These are phyloP conservation scores for Ottelia alismoides DNA, from an alignment of 106 monocot genomes.

Conservation along the genomic window DNA sequence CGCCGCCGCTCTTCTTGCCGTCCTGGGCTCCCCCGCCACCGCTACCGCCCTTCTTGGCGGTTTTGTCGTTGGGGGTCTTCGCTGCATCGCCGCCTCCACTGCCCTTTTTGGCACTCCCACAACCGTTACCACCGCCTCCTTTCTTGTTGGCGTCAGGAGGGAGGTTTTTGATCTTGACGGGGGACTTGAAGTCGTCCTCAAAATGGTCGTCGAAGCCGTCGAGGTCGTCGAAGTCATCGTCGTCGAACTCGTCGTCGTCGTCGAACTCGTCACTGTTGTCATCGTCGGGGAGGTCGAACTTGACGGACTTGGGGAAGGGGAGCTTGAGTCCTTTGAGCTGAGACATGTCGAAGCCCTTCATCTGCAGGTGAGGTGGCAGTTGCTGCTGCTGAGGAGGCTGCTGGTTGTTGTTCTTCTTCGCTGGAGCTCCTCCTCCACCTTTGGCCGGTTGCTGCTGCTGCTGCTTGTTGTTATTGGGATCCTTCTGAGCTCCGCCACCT, in stretches of 20 bases:
- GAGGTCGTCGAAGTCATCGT: conserved; percentile 26
- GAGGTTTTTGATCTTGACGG: conserved; percentile 21
- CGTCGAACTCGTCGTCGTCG: conserved; percentile 1
- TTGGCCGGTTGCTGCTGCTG: too few relatives aligned
- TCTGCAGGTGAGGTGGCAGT: conserved; percentile 26
- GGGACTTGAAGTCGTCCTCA: conserved; percentile 44
- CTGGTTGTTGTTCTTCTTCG: conserved; percentile 14
- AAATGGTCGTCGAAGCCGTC: conserved; percentile 40
- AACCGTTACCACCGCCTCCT: conserved; percentile 1
- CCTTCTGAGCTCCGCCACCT: conserved; percentile 16
- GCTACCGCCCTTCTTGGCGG: background rate
- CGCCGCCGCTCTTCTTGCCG: conserved; percentile 5
- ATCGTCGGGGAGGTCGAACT: conserved; percentile 33
- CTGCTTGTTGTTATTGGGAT: too few relatives aligned
- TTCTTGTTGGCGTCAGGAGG: conserved; percentile 22
- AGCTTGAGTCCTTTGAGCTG: conserved; percentile 46
- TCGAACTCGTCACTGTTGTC: conserved; percentile 28
- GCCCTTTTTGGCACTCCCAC: conserved; percentile 2
- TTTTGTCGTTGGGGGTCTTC: conserved; percentile 4
- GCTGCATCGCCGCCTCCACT: conserved; percentile 10
- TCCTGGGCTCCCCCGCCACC: background rate
- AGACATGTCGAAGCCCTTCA: conserved; percentile 43
- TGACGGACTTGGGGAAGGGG: conserved; percentile 51
- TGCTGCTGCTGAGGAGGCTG: conserved; percentile 19
- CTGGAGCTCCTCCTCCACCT: background rate